These are phyloP conservation scores for Xerocomus amazonicus DNA, from an alignment of 1,284 basidiomycete genomes.

Conservation along the genomic window DNA sequence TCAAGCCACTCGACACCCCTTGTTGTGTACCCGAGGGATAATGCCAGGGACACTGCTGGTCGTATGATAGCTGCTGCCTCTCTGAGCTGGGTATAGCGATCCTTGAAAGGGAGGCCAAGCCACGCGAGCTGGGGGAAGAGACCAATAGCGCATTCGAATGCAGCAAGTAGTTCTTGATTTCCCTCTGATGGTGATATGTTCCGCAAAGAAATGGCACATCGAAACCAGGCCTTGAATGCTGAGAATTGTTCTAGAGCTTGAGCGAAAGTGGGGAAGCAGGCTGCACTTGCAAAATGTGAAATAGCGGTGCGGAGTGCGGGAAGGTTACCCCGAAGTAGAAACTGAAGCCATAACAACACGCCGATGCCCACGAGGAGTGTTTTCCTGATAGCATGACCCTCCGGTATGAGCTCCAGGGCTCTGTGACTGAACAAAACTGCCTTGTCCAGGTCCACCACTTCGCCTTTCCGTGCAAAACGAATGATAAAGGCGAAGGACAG, in stretches of 20 bases:
- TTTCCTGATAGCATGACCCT: not conserved
- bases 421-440: not conserved
- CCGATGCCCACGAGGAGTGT: not conserved
- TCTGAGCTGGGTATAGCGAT: not conserved
- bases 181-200: not conserved
- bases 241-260: not conserved
- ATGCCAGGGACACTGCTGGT: not conserved
- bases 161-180: not conserved
- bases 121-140: constrained; percentile 8
- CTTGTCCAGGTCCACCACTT: not conserved
- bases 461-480: not conserved
- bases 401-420: not conserved
- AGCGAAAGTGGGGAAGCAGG: not conserved
- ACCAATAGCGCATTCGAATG: not conserved
- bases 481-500: not conserved
- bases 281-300: not conserved
- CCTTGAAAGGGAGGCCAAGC: constrained; percentile 4
- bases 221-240: not conserved
- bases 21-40: not conserved
- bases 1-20: constrained; percentile 7
- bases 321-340: not conserved
- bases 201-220: not conserved
- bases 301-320: not conserved
- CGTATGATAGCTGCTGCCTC: not conserved
- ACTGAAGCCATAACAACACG: not conserved